phyloP scores from a whole-genome alignment of 192 early-diverging fungal species.

The Backusella mclennaniae region DNA sequence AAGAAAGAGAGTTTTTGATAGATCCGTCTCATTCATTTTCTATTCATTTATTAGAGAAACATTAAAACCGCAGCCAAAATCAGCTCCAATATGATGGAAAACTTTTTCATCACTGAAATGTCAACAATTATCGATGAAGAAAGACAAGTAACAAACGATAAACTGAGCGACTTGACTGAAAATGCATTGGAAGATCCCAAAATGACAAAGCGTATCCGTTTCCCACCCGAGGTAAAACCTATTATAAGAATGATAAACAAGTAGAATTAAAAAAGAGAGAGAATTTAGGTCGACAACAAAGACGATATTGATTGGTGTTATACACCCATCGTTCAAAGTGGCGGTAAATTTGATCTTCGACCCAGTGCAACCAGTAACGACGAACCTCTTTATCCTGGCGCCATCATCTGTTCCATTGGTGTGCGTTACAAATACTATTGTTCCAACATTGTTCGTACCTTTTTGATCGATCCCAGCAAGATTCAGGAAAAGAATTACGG shows the following conservation, averaged over 20 bases:
- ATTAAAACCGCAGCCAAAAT: slow-evolving; percentile 72
- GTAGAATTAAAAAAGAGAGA: not conserved
- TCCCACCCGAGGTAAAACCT: slow-evolving; percentile 62
- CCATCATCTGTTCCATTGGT: slow-evolving; percentile 90
- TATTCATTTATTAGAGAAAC: slow-evolving; percentile 49
- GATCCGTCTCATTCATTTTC: not conserved
- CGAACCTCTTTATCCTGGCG: slow-evolving; percentile 80
- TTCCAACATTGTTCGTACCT: slow-evolving; percentile 92
- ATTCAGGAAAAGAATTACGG: slow-evolving; percentile 90
- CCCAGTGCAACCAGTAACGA: slow-evolving; percentile 75
- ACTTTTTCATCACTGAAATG: slow-evolving; percentile 88
- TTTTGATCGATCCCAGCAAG: slow-evolving; percentile 89
- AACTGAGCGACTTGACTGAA: slow-evolving; percentile 74
- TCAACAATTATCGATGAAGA: slow-evolving; percentile 84
- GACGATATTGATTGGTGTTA: slow-evolving; percentile 89
- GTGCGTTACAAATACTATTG: slow-evolving; percentile 94
- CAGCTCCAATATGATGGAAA: slow-evolving; percentile 75
- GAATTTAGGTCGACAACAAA: slow-evolving; percentile 45
- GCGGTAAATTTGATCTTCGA: slow-evolving; percentile 88
- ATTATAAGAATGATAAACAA: not conserved
- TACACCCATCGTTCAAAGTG: slow-evolving; percentile 93
- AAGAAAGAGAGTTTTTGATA: not conserved
- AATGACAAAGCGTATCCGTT: slow-evolving; percentile 60
- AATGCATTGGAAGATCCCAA: slow-evolving; percentile 62
- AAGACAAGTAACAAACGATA: slow-evolving; percentile 81